Percentiles rank a stretch among this genome's conserved stretches.
These are phyloP conservation scores for Phytophthora brassicae DNA, from an alignment of 352 stramenopile genomes.

Conservation along the genomic window DNA sequence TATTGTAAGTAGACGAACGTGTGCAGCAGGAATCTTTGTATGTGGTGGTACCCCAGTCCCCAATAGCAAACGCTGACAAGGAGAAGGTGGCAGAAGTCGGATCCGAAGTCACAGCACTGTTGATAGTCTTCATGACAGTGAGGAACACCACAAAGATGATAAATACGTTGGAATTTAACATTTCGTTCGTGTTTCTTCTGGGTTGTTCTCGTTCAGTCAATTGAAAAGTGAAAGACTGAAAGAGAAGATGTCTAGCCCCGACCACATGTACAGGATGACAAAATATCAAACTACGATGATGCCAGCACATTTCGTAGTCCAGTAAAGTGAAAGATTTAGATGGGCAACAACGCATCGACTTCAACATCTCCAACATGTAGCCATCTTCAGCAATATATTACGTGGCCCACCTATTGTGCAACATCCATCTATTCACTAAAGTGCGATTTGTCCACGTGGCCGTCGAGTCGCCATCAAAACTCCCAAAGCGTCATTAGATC, in stretches of 20 bases:
- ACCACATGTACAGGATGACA: slow-evolving; percentile 6
- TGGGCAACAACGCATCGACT: not conserved
- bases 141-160: not conserved
- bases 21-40: slow-evolving; percentile 23
- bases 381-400: not conserved
- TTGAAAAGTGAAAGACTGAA: slow-evolving; percentile 10
- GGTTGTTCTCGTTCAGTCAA: slow-evolving; percentile 4
- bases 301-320: not conserved
- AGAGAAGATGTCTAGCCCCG: not conserved
- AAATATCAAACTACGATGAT: not conserved
- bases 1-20: slow-evolving; percentile 11
- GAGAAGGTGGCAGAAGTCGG: slow-evolving; percentile 6
- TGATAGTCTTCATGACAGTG: not conserved
- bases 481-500: slow-evolving; percentile 15
- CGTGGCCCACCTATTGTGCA: not conserved
- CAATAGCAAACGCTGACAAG: slow-evolving; percentile 17
- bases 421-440: not conserved
- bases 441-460: slow-evolving; percentile 22
- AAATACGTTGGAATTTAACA: not conserved
- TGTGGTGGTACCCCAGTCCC: slow-evolving; percentile 18
- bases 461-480: not conserved
- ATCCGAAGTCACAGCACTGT: slow-evolving; percentile 10
- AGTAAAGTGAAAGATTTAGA: not conserved
- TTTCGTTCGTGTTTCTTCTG: not conserved
- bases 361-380: not conserved